A percentile compares a stretch with the other conserved stretches of the same genome.
phyloP scores from a whole-genome alignment of 352 stramenopile species.

The Phytophthora cactorum region DNA sequence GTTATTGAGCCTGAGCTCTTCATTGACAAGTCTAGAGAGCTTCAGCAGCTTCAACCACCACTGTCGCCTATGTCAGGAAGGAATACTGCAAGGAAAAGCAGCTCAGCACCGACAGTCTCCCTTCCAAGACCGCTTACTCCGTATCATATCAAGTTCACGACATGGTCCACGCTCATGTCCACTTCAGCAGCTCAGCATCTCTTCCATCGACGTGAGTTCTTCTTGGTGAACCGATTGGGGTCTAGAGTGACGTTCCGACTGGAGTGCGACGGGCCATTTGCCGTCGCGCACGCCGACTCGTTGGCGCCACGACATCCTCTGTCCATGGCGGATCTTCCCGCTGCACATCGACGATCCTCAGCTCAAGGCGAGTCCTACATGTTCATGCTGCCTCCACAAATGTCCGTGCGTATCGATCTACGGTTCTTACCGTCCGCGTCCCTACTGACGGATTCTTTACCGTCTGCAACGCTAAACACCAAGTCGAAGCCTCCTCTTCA shows the following conservation, averaged over 20 bases:
- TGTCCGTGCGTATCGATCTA: constrained; percentile 75
- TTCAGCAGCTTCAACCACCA: constrained; percentile 6
- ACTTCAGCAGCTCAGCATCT: constrained; percentile 35
- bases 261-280: constrained; percentile 67
- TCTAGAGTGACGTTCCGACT: constrained; percentile 76
- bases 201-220: constrained; percentile 61
- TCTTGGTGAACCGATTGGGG: constrained; percentile 64
- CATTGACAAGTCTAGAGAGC: constrained; percentile 51
- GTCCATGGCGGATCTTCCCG: constrained; percentile 55
- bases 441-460: constrained; percentile 8
- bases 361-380: constrained; percentile 71
- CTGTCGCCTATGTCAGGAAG: constrained; percentile 5
- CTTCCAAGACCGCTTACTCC: constrained; percentile 1
- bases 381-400: constrained; percentile 69
- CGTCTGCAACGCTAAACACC: constrained; percentile 14
- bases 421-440: constrained; percentile 50
- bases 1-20: constrained; percentile 69
- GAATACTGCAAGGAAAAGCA: constrained; percentile 11
- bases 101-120: neutral
- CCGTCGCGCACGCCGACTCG: constrained; percentile 64
- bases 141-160: constrained; percentile 78
- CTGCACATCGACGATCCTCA: constrained; percentile 50
- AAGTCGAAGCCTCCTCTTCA: constrained; percentile 22
- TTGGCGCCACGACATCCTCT: constrained; percentile 69
- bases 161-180: constrained; percentile 64